These are phyloP conservation scores for Lagenidium giganteum DNA, from an alignment of 352 stramenopile species.

Conservation along the genomic window DNA sequence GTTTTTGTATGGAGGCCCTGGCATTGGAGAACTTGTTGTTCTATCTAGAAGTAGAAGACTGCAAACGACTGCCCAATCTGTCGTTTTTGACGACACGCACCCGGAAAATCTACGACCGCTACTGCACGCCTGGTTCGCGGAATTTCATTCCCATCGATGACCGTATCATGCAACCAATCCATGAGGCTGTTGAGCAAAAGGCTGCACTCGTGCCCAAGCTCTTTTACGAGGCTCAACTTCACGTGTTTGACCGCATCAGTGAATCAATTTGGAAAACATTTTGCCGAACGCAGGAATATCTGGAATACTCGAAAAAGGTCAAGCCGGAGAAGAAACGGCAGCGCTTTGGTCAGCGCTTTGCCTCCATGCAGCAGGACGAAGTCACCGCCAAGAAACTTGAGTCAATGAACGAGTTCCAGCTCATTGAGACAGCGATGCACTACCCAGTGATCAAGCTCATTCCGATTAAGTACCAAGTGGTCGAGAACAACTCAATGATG, in stretches of 20 bases:
- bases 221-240: conserved; percentile 64
- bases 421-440: conserved; percentile 69
- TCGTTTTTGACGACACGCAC: conserved; percentile 79
- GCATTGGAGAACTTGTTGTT: conserved; percentile 82
- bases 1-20: conserved; percentile 81
- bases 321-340: conserved; percentile 16
- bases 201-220: conserved; percentile 46
- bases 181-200: conserved; percentile 37
- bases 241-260: conserved; percentile 54
- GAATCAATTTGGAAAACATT: conserved; percentile 67
- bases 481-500: neutral
- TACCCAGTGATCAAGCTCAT: conserved; percentile 76
- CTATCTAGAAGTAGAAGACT: conserved; percentile 82
- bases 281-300: conserved; percentile 64
- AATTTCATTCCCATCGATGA: conserved; percentile 42
- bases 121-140: conserved; percentile 41
- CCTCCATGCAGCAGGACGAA: conserved; percentile 36
- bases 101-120: conserved; percentile 75
- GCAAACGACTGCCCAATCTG: conserved; percentile 75
- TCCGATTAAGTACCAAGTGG: conserved; percentile 22
- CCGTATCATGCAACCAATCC: conserved; percentile 32
- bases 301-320: conserved; percentile 47
- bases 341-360: conserved; percentile 7
- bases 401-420: conserved; percentile 52
- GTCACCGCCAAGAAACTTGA: conserved; percentile 50